phyloP scores from a whole-genome alignment of 1,284 basidiomycete species.

The Rhodotorula sp. region DNA sequence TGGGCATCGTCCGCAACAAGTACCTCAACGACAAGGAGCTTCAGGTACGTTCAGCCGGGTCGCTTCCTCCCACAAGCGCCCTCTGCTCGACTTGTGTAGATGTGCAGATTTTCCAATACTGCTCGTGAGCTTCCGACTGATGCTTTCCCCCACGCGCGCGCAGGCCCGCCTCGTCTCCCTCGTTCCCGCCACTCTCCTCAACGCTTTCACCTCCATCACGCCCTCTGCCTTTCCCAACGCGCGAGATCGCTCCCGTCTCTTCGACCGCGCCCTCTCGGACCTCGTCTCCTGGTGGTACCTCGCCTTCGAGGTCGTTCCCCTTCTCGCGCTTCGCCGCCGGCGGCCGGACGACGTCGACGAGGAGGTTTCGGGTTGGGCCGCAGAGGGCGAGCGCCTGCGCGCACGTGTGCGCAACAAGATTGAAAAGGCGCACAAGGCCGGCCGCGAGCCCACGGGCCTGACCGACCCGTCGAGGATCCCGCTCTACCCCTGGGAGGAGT shows the following conservation, averaged over 20 bases:
- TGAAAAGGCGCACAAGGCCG: not conserved
- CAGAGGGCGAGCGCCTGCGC: constrained; percentile 4
- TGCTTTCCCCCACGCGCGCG: too few relatives aligned
- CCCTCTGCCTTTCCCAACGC: constrained; percentile 79
- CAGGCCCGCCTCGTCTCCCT: constrained; percentile 73
- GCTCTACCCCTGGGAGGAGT: constrained; percentile 17
- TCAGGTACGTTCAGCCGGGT: constrained; percentile 59
- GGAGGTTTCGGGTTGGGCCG: constrained; percentile 32
- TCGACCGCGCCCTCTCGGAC: constrained; percentile 72
- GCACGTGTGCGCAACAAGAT: not conserved
- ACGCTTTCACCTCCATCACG: constrained; percentile 73
- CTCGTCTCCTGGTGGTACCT: constrained; percentile 81
- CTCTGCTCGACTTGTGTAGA: not conserved
- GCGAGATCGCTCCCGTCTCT: constrained; percentile 75
- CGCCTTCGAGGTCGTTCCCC: constrained; percentile 60
- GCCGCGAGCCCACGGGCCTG: not conserved
- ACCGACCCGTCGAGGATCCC: constrained; percentile 1
- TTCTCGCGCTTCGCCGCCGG: constrained; percentile 12
- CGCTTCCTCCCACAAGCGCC: not conserved
- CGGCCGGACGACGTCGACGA: constrained; percentile 26
- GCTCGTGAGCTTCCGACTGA: too few relatives aligned
- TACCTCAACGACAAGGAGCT: constrained; percentile 82
- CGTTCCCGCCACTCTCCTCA: constrained; percentile 74
- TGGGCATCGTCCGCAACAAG: constrained; percentile 73
- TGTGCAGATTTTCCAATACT: too few relatives aligned